Base-by-base conservation (phyloP, 352 stramenopile species). In the Globisporangium sylvaticum region DNA sequence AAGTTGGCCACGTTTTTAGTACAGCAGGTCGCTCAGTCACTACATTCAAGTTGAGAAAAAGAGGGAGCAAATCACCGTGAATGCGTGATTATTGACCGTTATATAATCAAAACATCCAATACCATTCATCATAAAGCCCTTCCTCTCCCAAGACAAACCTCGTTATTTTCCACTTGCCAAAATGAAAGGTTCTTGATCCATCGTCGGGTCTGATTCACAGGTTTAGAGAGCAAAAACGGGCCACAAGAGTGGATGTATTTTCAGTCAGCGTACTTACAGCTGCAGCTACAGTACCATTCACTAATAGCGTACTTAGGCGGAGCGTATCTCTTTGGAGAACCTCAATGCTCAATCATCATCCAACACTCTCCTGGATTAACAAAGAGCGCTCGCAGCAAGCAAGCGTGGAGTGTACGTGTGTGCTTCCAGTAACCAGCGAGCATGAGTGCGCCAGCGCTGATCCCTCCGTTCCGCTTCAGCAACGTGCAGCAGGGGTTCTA, bases 401-500 rank as follows among this genome's bases (percentile, higher is more conserved):
- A n/a, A n/a, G n/a, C n/a, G n/a, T n/a, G n/a, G n/a, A n/a, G n/a
- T n/a, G n/a, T n/a, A n/a, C n/a, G n/a, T n/a, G n/a, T n/a, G 42
- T 24, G 42, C 20, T 22, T 44, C 37, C 9, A 12, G 18, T 14
- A 24, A 24, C 34, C 18, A 42, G 54, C 29, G 42, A 60, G 75
- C 67, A 82, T 80, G 32, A 81, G 74, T 32, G 80, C 80, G 61
- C 80, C 84, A 32, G 86, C 88, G 69, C 65, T 96, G 62, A 91
- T 96, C 72, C 88, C 88, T 58, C 88, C 88, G 68, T 96, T 96
- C 77, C 84, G 88, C 67, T 96, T 91, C 76, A 94, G 83, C 68
- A 89, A 78, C 1, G 85, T 94, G 60, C 84, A 96, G 75, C 80
- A 94, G 44, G 75, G 81, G 15, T 65, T 96, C 50, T 94, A 92